Evolutionary conservation across 805 yeast species (phyloP), one percentile per base, ranked within the genome.

Genomic region (Yamadazyma endophytica): DNA sequence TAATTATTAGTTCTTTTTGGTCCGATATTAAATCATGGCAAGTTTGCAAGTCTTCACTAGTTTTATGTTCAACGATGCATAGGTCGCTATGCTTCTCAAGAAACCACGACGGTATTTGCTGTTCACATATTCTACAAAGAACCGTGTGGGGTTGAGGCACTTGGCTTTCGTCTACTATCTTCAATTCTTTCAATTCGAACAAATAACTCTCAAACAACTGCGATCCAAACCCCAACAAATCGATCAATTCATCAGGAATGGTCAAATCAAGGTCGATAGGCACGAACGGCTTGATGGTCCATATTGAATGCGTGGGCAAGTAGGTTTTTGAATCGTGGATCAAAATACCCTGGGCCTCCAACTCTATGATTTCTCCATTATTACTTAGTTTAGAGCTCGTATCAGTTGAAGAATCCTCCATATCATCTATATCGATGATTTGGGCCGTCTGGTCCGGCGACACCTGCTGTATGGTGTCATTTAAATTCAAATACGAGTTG

Each of bases 91-190:
- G 99, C 29, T 80, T 73, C 46, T 90, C 98, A 23, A 92, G 66
- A 82, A 95, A 92, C 98, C 98, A 92, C 4, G 88, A 83, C 4
- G 95, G 96, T n/a, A 88, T 79, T 28, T 73, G 73, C 18, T 79
- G 77, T 50, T 92, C 99, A 58, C 99, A 92, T 17, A 92, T 88
- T 28, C 96, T 72, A 55, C 99, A 92, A 19, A 92, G 61, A 21
- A 84, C 87, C 35, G 78, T 70, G 15, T 80, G 79, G 1, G 96
- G 96, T n/a, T 77, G 71, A 0, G 96, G 95, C 0, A 86, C 68
- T 36, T 68, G 64, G 8, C 59, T 67, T 46, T 79, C 82, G 43
- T 82, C 82, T 2, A 77, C 66, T 11, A 80, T 65, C 6, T 80
- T 85, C 24, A 70, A 54, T 21, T 79, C 85, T 16, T 82, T 74